phyloP scores from a whole-genome alignment of 1,284 basidiomycete genomes.

The Naganishia cerealis region DNA sequence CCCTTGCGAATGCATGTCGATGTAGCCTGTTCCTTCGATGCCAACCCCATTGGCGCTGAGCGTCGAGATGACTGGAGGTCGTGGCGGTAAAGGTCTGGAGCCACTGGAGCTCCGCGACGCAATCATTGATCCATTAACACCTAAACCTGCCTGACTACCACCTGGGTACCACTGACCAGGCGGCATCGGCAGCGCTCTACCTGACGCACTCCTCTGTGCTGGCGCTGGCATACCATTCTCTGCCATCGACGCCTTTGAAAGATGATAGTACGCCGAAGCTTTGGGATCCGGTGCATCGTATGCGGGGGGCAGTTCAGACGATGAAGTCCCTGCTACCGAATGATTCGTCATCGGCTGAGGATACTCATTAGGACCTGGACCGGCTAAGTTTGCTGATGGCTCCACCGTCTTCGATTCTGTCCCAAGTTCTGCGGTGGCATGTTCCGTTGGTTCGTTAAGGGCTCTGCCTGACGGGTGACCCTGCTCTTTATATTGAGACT shows the following conservation, averaged over 20 bases:
- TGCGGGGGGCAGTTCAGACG: slow-evolving; percentile 17
- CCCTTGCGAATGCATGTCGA: background rate
- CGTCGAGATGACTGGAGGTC: background rate
- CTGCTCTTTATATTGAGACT: slow-evolving; percentile 2
- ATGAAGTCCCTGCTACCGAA: background rate
- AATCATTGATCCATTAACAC: background rate
- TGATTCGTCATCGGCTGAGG: slow-evolving; percentile 26
- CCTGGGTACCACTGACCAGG: background rate
- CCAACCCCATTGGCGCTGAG: background rate
- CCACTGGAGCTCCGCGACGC: background rate
- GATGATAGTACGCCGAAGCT: slow-evolving; percentile 7
- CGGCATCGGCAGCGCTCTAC: slow-evolving; percentile 6
- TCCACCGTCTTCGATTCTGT: background rate
- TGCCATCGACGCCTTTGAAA: background rate
- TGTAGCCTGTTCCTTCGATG: background rate
- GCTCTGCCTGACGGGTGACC: background rate
- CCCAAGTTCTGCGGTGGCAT: background rate
- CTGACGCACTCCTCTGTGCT: slow-evolving; percentile 19
- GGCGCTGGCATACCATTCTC: background rate
- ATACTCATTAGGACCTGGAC: background rate
- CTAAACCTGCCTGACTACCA: background rate
- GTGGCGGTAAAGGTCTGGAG: slow-evolving; percentile 13
- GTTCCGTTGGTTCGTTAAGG: background rate
- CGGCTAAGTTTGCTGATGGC: background rate
- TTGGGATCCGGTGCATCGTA: slow-evolving; percentile 15